Base-by-base conservation (phyloP, 129 eudicot species). In the Chrysanthemum lavandulifolium region DNA sequence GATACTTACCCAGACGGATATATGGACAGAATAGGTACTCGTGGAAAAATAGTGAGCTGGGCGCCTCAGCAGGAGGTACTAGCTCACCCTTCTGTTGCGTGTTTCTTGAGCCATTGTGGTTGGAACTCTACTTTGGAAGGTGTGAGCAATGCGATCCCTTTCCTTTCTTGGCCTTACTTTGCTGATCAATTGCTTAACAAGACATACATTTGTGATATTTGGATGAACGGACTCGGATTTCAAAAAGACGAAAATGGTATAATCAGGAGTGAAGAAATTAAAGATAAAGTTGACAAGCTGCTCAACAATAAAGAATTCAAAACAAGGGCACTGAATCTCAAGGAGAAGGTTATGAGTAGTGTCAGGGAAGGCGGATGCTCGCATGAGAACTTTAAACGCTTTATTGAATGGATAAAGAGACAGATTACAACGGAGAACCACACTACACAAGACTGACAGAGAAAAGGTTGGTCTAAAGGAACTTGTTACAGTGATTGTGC, bases 81-180 rank as follows among this genome's bases (percentile, higher is more conserved):
- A 3, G 33, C 58, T 2, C 97, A 90, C 74, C 88, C 88, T 14
- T 87, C 95, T 0, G 67, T 90, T 21, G 95, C 85, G 21, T 85
- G 91, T 36, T 90, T 90, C 73, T 8, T 87, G 56, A 85, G 84
- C 49, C 91, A 90, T 65, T 87, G 91, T 29, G 94, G 96, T 21
- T 87, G 96, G 92, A 86, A 89, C 70, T 89, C 96, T 6, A 83
- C 86, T 13, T 6, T 80, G 48, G 93, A 89, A 80, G 86, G 89
- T 40, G 67, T 85, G 7, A 75, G 89, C 78, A 83, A 78, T 40
- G 97, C 89, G 2, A 40, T 87, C 2, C 91, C 89, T 21, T 83
- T 87, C 62, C 56, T 90, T 60, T 90, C 95, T 53, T 87, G 95
- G 91, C 95, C 94, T 12, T 90, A 87, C 70, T 87, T 83, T 73